phyloP scores from a whole-genome alignment of 2,329 filamentous ascomycete species.

The Fusarium sp. region DNA sequence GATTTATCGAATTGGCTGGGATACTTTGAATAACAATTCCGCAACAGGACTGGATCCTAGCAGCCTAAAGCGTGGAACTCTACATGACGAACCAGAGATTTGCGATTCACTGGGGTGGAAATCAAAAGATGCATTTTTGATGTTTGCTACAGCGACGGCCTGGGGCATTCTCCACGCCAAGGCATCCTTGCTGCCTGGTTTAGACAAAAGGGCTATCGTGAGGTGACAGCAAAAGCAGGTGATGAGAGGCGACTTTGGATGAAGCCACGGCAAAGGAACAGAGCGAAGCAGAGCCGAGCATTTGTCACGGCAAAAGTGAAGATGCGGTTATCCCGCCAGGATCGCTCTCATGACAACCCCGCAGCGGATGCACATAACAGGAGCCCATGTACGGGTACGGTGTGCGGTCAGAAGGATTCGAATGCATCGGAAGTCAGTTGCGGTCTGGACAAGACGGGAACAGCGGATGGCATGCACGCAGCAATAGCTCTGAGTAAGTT shows the following conservation, averaged over 20 bases:
- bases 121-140: constrained; percentile 31
- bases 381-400: constrained; percentile 20
- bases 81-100: constrained; percentile 15
- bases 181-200: constrained; percentile 17
- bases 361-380: constrained; percentile 12
- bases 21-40: not conserved
- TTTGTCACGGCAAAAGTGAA: not conserved
- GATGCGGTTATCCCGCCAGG: not conserved
- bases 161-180: constrained; percentile 1
- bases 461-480: not conserved
- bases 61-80: constrained; percentile 2
- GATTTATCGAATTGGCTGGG: not conserved
- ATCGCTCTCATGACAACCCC: constrained; percentile 22
- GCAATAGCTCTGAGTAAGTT: constrained; percentile 8
- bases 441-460: not conserved
- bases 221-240: not conserved
- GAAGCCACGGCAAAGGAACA: not conserved
- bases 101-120: constrained; percentile 10
- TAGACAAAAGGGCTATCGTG: not conserved
- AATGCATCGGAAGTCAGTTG: not conserved
- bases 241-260: not conserved
- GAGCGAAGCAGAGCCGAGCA: not conserved
- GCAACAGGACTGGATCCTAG: not conserved
- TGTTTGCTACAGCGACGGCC: not conserved
- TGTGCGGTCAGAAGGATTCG: constrained; percentile 19